phyloP scores from a whole-genome alignment of 345 rosid species.

The Eucalyptus cladocalyx region DNA sequence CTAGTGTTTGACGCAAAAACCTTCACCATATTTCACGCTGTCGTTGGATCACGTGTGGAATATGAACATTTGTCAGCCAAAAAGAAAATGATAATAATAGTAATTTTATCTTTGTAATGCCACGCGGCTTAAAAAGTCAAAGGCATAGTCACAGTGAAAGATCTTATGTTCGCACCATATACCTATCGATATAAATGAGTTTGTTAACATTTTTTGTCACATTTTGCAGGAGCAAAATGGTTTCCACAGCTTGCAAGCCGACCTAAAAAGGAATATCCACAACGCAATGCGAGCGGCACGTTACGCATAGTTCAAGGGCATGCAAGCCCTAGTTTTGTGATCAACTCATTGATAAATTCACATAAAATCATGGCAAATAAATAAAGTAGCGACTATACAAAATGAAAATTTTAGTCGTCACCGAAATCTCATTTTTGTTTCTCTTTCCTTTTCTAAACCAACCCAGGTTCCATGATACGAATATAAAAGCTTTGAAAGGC shows the following conservation, averaged over 20 bases:
- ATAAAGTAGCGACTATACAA: neutral
- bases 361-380: neutral
- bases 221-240: neutral
- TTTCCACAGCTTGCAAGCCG: neutral
- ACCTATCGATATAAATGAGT: neutral
- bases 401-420: neutral
- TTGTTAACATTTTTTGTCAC: neutral
- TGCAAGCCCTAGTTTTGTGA: neutral
- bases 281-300: slow-evolving; percentile 10
- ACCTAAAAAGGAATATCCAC: slow-evolving; percentile 10
- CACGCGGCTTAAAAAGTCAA: neutral
- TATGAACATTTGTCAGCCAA: neutral
- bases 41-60: neutral
- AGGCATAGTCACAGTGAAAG: neutral
- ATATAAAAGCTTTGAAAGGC: slow-evolving; percentile 2
- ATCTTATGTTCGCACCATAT: neutral
- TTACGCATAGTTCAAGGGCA: slow-evolving; percentile 18
- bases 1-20: too few species aligned
- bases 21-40: neutral
- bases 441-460: neutral
- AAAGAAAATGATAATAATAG: neutral
- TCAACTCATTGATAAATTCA: neutral
- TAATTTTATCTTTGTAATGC: neutral
- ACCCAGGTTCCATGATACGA: slow-evolving; percentile 24
- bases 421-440: too few species aligned